These are phyloP conservation scores for Cardiospermum halicacabum DNA, from an alignment of 345 rosid genomes.

Conservation along the genomic window DNA sequence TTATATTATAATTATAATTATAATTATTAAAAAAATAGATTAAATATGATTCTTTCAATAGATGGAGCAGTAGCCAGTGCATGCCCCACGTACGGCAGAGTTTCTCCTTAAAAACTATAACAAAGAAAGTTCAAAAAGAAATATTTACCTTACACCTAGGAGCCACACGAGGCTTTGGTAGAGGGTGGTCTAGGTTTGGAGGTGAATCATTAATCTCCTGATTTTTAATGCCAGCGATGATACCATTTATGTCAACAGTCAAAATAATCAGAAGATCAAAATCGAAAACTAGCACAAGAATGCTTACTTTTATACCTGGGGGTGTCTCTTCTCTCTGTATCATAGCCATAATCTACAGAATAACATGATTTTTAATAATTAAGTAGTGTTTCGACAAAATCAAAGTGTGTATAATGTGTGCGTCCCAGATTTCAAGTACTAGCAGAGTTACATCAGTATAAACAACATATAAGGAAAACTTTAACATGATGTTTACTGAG, in stretches of 20 bases:
- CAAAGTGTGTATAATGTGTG: not conserved
- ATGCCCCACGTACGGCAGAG: not conserved
- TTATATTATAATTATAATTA: too few species aligned
- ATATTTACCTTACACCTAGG: conserved; percentile 15
- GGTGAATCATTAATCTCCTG: conserved; percentile 23
- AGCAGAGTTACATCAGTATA: not conserved
- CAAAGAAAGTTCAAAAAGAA: not conserved
- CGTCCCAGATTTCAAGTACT: not conserved
- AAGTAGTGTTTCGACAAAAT: not conserved
- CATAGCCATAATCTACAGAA: conserved; percentile 19
- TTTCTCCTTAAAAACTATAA: not conserved
- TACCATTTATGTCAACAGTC: not conserved
- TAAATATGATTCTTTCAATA: too few species aligned
- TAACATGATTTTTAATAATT: not conserved
- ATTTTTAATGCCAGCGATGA: not conserved
- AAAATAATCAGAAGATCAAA: not conserved
- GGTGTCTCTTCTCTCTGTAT: conserved; percentile 21
- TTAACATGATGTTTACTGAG: not conserved
- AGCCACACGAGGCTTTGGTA: conserved; percentile 7
- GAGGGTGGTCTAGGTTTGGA: conserved; percentile 21
- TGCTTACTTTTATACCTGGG: conserved; percentile 18
- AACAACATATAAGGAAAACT: not conserved
- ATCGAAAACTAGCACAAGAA: not conserved
- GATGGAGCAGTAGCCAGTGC: not conserved
- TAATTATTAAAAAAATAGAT: too few species aligned